These are phyloP conservation scores for Coemansia sp. DNA, from an alignment of 192 early-diverging fungal genomes.

Conservation along the genomic window DNA sequence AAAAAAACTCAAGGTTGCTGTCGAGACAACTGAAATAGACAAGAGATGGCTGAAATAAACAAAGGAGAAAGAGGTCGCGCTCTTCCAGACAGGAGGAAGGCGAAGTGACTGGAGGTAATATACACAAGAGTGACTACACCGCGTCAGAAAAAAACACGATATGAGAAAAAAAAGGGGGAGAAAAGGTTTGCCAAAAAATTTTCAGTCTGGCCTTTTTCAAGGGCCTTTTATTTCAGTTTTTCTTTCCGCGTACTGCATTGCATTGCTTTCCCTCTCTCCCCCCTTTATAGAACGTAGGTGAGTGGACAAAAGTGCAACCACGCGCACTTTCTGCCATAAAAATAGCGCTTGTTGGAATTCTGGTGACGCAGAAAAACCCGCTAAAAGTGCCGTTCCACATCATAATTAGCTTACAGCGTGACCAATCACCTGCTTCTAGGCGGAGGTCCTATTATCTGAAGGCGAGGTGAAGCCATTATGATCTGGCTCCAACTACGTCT, in stretches of 20 bases:
- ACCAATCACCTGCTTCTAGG: slow-evolving; percentile 7
- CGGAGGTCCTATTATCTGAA: too few species aligned
- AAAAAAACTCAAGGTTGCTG: slow-evolving; percentile 5
- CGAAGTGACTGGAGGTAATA: too few species aligned
- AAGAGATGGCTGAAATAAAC: too few species aligned
- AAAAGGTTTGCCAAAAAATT: slow-evolving; percentile 14
- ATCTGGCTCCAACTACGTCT: too few species aligned
- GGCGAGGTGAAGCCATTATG: too few species aligned
- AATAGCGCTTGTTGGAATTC: too few species aligned
- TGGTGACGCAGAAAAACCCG: slow-evolving; percentile 9
- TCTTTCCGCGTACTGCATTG: slow-evolving; percentile 1
- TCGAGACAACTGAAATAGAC: background rate
- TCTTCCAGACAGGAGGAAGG: too few species aligned
- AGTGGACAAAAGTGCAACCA: background rate
- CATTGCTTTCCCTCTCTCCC: background rate
- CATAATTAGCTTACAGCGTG: slow-evolving; percentile 7
- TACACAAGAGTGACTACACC: slow-evolving; percentile 1
- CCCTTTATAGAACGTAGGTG: slow-evolving; percentile 3
- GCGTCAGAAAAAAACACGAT: slow-evolving; percentile 9
- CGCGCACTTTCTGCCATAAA: background rate
- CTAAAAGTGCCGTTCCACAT: slow-evolving; percentile 10
- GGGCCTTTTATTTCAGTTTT: background rate
- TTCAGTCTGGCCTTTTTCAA: slow-evolving; percentile 1
- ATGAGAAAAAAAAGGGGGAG: slow-evolving; percentile 3
- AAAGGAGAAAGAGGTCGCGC: too few species aligned